Evolutionary conservation across 1,139 yeast genomes (phyloP), one percentile per base, ranked within the genome.

Genomic region (Groenewaldozyma sp.): DNA sequence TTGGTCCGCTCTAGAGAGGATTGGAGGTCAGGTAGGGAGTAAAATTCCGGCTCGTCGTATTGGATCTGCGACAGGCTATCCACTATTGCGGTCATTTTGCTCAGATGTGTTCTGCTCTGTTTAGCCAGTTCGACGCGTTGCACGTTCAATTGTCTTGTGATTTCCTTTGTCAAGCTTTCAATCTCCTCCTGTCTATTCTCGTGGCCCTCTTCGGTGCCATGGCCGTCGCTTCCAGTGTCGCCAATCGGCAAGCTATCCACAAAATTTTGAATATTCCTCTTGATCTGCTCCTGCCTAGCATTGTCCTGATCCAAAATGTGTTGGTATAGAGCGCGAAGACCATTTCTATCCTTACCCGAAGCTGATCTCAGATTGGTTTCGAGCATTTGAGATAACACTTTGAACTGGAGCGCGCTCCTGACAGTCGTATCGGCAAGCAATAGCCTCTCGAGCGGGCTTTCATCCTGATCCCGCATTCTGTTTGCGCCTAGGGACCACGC

Each of bases 241-340:
- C 9, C 19, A 6, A 9, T 21, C 6, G 11, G 11, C 29, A 45
- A 28, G 14, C 37, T 34, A 6, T 38, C 27, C 14, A 35, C 24
- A 38, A 44, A 47, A 27, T 35, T 40, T 11, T 36, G 39, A 18
- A 49, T 31, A 33, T 42, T 38, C n/a, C 22, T 26, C 14, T 33
- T 32, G 1, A 49, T 42, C n/a, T 29, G 27, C 2, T 28, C 32
- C 28, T 44, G 47, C 17, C 47, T 41, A 9, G 35, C 42, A 11
- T 36, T 32, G 34, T 49, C 52, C 16, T 28, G 31, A 5, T 38
- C 35, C 4, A 43, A 20, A 31, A 49, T 32, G 10, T 43, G 42
- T 4, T 43, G 45, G 35, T 48, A 49, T 2, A 46, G 21, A 20
- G 20, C 22, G 2, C 42, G 39, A 7, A 22, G 26, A 7, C 11